These are phyloP conservation scores for Acephala macrosclerotiorum DNA, from an alignment of 2,329 filamentous ascomycete species.

Conservation along the genomic window DNA sequence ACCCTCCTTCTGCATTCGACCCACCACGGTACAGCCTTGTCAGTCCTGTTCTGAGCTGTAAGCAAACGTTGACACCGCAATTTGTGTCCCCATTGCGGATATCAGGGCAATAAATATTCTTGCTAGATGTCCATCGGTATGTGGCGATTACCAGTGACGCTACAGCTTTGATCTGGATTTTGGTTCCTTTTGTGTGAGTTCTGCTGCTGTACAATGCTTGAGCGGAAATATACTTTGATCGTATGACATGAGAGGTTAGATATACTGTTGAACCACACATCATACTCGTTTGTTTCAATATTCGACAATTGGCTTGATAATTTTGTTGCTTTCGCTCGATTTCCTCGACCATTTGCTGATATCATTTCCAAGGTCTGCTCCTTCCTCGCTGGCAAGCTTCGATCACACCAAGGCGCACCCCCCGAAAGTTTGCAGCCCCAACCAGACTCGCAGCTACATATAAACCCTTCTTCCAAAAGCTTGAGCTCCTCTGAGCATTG, in stretches of 20 bases:
- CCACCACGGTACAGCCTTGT: slow-evolving; percentile 14
- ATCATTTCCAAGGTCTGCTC: background rate
- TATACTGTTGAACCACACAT: background rate
- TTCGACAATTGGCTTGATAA: background rate
- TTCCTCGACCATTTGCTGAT: background rate
- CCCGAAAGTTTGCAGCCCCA: background rate
- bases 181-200: background rate
- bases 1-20: slow-evolving; percentile 4
- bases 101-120: background rate
- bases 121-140: slow-evolving; percentile 6
- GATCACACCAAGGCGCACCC: background rate
- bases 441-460: background rate
- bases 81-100: slow-evolving; percentile 13
- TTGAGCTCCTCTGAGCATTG: slow-evolving; percentile 10
- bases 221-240: slow-evolving; percentile 8
- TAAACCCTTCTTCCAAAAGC: background rate
- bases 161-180: background rate
- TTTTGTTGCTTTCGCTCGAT: background rate
- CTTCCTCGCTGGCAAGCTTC: background rate
- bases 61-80: slow-evolving; percentile 8
- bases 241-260: slow-evolving; percentile 10
- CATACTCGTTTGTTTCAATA: background rate
- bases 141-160: background rate
- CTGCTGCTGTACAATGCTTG: slow-evolving; percentile 4
- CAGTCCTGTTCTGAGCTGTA: slow-evolving; percentile 15